Conservation (phyloP, 805 yeast genomes). For the Ogataea pignaliae region DNA sequence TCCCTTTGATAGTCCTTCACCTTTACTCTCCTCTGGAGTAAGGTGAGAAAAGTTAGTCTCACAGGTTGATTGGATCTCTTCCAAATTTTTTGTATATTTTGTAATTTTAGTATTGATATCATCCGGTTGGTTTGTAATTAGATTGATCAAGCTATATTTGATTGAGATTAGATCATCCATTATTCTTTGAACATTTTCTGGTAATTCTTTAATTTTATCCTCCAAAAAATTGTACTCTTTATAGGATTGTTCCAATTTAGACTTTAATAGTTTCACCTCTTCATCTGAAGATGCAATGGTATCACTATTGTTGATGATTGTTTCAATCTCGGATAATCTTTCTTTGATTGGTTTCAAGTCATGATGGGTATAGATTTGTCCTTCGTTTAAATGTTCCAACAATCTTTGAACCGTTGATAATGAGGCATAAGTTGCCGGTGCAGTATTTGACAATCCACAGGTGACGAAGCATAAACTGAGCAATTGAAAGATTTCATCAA, state of each 20-base stretch:
- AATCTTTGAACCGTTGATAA: constrained; percentile 81
- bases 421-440: constrained; percentile 93
- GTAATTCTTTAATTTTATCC: constrained; percentile 48
- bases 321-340: constrained; percentile 65
- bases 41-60: constrained; percentile 15
- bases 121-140: constrained; percentile 45
- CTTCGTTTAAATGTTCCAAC: constrained; percentile 75
- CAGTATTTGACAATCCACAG: constrained; percentile 83
- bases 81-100: constrained; percentile 15
- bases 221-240: constrained; percentile 54
- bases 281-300: constrained; percentile 39
- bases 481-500: constrained; percentile 88
- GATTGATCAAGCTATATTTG: constrained; percentile 56
- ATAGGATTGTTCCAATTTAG: constrained; percentile 61
- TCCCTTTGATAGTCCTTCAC: constrained; percentile 58
- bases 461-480: constrained; percentile 84
- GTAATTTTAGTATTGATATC: constrained; percentile 14
- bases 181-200: constrained; percentile 43
- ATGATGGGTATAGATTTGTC: constrained; percentile 75
- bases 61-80: constrained; percentile 20
- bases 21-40: constrained; percentile 21
- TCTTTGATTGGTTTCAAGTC: constrained; percentile 76
- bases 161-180: constrained; percentile 59
- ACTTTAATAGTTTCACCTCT: constrained; percentile 45
- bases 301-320: constrained; percentile 53